Conservation (phyloP, 2,329 filamentous ascomycete species). For the Gyromitra esculenta region DNA sequence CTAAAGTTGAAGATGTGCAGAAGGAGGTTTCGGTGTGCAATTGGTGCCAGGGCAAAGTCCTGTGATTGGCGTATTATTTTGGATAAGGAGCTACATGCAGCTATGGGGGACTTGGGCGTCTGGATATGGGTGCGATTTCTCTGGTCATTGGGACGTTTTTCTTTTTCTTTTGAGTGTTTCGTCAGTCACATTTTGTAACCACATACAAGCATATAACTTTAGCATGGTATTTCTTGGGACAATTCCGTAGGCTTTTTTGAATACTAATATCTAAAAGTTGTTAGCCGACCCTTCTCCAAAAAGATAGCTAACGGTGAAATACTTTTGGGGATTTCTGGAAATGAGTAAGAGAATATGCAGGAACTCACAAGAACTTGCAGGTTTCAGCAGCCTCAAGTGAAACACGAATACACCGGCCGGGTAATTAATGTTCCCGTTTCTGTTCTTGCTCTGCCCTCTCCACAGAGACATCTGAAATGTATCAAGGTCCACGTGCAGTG, state of each 20-base stretch:
- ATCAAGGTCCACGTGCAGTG: background rate
- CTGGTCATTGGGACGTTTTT: background rate
- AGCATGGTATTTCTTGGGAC: constrained; percentile 10
- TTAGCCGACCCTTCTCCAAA: background rate
- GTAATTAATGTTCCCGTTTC: background rate
- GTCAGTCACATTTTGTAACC: background rate
- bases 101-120: background rate
- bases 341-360: background rate
- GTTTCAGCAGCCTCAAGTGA: background rate
- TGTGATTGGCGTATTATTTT: constrained; percentile 7
- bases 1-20: constrained; percentile 1
- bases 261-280: background rate
- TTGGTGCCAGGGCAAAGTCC: constrained; percentile 23
- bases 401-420: background rate
- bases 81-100: background rate
- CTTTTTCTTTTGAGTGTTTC: constrained; percentile 2
- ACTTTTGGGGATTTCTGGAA: background rate
- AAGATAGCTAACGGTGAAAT: background rate
- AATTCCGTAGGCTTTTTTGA: background rate
- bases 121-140: background rate
- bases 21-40: constrained; percentile 23
- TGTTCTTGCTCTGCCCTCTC: background rate
- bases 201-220: background rate
- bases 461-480: background rate
- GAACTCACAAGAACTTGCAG: background rate